Conservation (phyloP, 176 grass and related monocot species). For the Carex myosuroides region DNA sequence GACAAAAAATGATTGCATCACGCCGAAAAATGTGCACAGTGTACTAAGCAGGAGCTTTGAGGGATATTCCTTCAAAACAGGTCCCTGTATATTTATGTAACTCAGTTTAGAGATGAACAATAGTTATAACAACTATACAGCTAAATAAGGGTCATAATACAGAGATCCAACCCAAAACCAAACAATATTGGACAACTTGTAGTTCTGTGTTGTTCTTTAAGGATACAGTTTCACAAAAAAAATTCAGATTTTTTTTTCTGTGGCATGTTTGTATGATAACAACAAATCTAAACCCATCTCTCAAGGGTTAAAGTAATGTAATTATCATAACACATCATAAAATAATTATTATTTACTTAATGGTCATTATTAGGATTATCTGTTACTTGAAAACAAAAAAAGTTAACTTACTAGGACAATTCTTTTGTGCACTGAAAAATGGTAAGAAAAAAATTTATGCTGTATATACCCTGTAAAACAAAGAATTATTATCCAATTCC, state of each 20-base stretch:
- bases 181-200: not conserved
- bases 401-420: too few species aligned
- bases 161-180: not conserved
- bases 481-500: too few species aligned
- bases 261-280: not conserved
- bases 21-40: conserved; percentile 34
- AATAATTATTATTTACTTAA: too few species aligned
- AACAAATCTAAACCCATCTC: not conserved
- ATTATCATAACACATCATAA: too few species aligned
- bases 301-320: not conserved
- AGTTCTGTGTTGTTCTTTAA: not conserved
- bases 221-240: not conserved
- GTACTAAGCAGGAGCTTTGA: conserved; percentile 59
- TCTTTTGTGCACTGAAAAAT: too few species aligned
- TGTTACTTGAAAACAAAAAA: too few species aligned
- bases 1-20: conserved; percentile 40
- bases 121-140: not conserved
- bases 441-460: too few species aligned
- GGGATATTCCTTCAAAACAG: conserved; percentile 61
- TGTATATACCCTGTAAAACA: too few species aligned
- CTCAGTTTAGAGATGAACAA: not conserved
- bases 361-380: too few species aligned
- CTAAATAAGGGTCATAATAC: not conserved
- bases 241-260: not conserved
- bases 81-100: conserved; percentile 3